Conservation (phyloP, 2,329 filamentous ascomycete genomes). For the Fusarium dimerum region DNA sequence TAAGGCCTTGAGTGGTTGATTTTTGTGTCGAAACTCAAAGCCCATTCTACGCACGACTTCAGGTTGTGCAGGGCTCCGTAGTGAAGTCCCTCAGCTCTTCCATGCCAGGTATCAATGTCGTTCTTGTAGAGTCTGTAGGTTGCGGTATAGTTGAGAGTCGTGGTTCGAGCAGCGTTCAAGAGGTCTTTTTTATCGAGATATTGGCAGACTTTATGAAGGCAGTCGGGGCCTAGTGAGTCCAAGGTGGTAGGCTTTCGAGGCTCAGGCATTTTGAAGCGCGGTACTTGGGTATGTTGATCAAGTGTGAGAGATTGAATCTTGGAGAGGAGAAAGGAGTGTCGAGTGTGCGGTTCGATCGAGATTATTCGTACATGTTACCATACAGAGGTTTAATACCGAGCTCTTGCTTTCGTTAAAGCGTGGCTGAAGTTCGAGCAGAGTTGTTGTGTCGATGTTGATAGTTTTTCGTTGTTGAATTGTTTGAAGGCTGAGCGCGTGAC, state of each 20-base stretch:
- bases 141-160: not conserved
- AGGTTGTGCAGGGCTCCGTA: not conserved
- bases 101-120: not conserved
- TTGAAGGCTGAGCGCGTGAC: too few species aligned
- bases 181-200: not conserved
- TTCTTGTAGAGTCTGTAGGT: not conserved
- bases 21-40: not conserved
- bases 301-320: too few species aligned
- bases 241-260: not conserved
- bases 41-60: not conserved
- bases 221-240: not conserved
- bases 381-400: too few species aligned
- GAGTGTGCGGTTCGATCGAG: too few species aligned
- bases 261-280: not conserved
- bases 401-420: too few species aligned
- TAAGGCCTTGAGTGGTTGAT: not conserved
- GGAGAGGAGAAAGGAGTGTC: too few species aligned
- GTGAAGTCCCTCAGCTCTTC: not conserved
- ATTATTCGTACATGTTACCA: too few species aligned
- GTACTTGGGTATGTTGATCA: too few species aligned
- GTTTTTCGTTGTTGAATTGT: too few species aligned
- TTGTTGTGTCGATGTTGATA: too few species aligned
- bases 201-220: not conserved
- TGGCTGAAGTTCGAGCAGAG: too few species aligned
- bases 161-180: not conserved